Evolutionary conservation across 768 basidiomycete species (phyloP).

Genomic region (Rhizopogon sp.): DNA sequence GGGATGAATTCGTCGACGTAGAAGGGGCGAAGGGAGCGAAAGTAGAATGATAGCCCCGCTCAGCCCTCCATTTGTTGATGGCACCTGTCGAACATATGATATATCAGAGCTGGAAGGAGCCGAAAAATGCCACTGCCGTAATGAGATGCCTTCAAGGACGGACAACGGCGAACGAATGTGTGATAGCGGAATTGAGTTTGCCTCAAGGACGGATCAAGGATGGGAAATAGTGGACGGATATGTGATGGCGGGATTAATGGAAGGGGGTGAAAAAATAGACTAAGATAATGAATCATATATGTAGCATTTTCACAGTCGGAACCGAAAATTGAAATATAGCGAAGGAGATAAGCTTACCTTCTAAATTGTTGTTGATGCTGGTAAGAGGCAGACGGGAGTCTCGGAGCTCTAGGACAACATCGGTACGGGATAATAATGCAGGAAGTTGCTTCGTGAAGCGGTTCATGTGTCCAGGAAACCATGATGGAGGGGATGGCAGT

Average conservation of each 20-base stretch:
- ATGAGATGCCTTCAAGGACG: conserved; percentile 8
- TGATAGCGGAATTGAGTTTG: not conserved
- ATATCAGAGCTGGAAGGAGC: conserved; percentile 13
- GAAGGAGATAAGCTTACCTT: conserved; percentile 50
- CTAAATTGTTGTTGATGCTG: conserved; percentile 86
- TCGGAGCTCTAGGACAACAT: conserved; percentile 91
- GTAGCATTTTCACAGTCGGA: conserved; percentile 13
- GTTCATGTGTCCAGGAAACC: conserved; percentile 97
- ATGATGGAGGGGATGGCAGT: conserved; percentile 77
- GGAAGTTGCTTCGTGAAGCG: conserved; percentile 78
- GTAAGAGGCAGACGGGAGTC: conserved; percentile 92
- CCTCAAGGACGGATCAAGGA: conserved; percentile 7
- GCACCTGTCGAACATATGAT: conserved; percentile 38
- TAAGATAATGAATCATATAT: not conserved
- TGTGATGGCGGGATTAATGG: not conserved
- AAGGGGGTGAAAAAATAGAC: not conserved
- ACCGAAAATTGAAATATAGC: conserved; percentile 12
- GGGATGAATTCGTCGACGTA: conserved; percentile 7
- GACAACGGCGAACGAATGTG: not conserved
- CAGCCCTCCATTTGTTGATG: conserved; percentile 62
- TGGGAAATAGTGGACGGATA: not conserved
- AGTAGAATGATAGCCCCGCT: conserved; percentile 54
- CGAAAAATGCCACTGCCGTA: conserved; percentile 8
- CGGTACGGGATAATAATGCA: conserved; percentile 69
- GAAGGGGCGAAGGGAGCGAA: conserved; percentile 34